Evolutionary conservation across 345 rosid species (phyloP), one percentile per base, ranked within the genome.

Genomic region (Lepidium africanum): DNA sequence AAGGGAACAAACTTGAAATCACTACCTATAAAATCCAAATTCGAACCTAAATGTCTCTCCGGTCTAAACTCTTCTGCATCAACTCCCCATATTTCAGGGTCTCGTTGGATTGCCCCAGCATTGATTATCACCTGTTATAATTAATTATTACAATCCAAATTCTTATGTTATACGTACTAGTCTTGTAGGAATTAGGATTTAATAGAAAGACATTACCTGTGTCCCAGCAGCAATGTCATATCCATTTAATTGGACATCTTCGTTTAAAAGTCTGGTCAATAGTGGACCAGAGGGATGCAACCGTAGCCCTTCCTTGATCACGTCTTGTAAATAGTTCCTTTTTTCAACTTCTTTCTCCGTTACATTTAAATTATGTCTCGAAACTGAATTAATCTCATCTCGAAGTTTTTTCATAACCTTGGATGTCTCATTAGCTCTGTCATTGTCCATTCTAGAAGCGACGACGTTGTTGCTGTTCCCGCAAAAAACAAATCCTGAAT

Each of bases 391-490:
- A 5, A 66, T 40, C 57, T 78, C 82, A 3, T 67, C 51, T 64
- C 59, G 73, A 2, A 73, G 30, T 33, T 42, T 52, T 10, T 71
- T 67, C 73, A 77, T 59, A 6, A 36, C 27, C 33, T 37, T 16
- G 76, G 76, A 42, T 77, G 67, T 50, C 69, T 77, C 12, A 71
- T 10, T 8, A 81, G 76, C 45, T 81, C 77, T 3, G 79, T 47
- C 80, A 78, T 77, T 30, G 45, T 17, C 84, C 84, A 81, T 32
- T 78, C 84, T 5, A 78, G n/a, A 13, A 56, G 49, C 3, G 72
- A 11, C 3, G 9, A 30, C 9, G 76, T 66, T 3, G 81, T 72
- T 5, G 73, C 56, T 2, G 76, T 64, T 25, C 80, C 81, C 5
- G 64, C 79, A 1, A 52, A 7, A 50, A 81, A 75, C 21, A 62